These are phyloP conservation scores for Saccharum spontaneum DNA, from an alignment of 176 grass and related monocot species.

Conservation along the genomic window DNA sequence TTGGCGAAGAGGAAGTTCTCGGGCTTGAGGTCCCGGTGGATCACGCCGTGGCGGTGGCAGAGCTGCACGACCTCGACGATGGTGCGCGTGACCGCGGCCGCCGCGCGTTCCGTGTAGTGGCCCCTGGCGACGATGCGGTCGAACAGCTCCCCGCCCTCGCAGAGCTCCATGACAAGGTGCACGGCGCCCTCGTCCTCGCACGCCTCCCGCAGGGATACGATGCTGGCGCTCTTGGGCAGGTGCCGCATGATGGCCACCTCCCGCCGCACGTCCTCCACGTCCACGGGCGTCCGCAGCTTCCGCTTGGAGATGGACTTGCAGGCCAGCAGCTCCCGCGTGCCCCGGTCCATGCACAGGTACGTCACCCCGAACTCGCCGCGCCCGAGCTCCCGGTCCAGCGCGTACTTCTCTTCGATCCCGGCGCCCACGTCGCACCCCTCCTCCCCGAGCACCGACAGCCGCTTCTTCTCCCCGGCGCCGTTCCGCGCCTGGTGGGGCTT, in stretches of 20 bases:
- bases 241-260: slow-evolving; percentile 99
- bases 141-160: slow-evolving; percentile 95
- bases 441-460: slow-evolving; percentile 72
- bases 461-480: slow-evolving; percentile 49
- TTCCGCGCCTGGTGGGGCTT: slow-evolving; percentile 69
- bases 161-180: slow-evolving; percentile 99
- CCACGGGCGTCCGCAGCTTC: slow-evolving; percentile 93
- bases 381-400: slow-evolving; percentile 90
- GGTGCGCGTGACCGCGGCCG: slow-evolving; percentile 75
- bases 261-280: slow-evolving; percentile 98
- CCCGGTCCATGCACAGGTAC: slow-evolving; percentile 92
- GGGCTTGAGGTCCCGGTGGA: slow-evolving; percentile 98
- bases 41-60: slow-evolving; percentile 95
- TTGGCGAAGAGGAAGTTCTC: slow-evolving; percentile 99
- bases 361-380: slow-evolving; percentile 99
- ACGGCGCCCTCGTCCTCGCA: slow-evolving; percentile 96
- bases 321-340: slow-evolving; percentile 68
- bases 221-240: slow-evolving; percentile 77
- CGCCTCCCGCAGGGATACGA: slow-evolving; percentile 87
- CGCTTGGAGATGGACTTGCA: slow-evolving; percentile 99
- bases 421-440: slow-evolving; percentile 43
- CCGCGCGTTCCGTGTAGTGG: slow-evolving; percentile 94
- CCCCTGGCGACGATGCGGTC: slow-evolving; percentile 94
- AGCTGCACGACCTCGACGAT: slow-evolving; percentile 99
- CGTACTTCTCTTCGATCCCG: slow-evolving; percentile 94